phyloP scores from a whole-genome alignment of 1,284 basidiomycete genomes.

The Malassezia obtusa region DNA sequence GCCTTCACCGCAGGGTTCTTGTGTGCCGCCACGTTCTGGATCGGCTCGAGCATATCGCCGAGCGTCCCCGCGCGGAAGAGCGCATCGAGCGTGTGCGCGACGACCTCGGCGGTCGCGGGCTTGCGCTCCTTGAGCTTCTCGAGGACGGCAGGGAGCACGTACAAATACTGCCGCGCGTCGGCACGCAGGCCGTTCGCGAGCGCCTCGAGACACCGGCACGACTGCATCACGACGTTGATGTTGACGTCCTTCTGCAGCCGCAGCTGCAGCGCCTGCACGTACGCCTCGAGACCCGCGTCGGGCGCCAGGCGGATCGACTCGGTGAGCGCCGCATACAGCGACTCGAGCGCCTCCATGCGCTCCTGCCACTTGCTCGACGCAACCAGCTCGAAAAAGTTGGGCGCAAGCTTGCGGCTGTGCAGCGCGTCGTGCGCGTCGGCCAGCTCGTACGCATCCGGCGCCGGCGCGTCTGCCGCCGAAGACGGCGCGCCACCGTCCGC shows the following conservation, averaged over 20 bases:
- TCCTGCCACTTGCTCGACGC: slow-evolving; percentile 97
- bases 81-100: slow-evolving; percentile 79
- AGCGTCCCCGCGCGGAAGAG: slow-evolving; percentile 68
- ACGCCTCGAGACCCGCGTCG: slow-evolving; percentile 59
- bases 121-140: slow-evolving; percentile 94
- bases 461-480: slow-evolving; percentile 48
- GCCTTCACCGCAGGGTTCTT: slow-evolving; percentile 98
- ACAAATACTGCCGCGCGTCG: slow-evolving; percentile 64
- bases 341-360: slow-evolving; percentile 73
- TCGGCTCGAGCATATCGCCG: slow-evolving; percentile 72
- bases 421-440: slow-evolving; percentile 72
- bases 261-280: slow-evolving; percentile 66
- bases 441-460: slow-evolving; percentile 68
- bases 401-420: slow-evolving; percentile 57
- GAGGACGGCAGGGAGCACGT: slow-evolving; percentile 67
- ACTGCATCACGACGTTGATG: slow-evolving; percentile 85
- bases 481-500: too few species aligned
- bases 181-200: slow-evolving; percentile 68
- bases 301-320: slow-evolving; percentile 66
- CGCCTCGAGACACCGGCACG: slow-evolving; percentile 73
- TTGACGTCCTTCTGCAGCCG: slow-evolving; percentile 85
- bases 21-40: slow-evolving; percentile 65
- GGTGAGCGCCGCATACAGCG: slow-evolving; percentile 64
- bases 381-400: slow-evolving; percentile 54
- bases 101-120: slow-evolving; percentile 73